Conservation (phyloP, 73 alveolate genomes). For the Tetrahymena thermophila region DNA sequence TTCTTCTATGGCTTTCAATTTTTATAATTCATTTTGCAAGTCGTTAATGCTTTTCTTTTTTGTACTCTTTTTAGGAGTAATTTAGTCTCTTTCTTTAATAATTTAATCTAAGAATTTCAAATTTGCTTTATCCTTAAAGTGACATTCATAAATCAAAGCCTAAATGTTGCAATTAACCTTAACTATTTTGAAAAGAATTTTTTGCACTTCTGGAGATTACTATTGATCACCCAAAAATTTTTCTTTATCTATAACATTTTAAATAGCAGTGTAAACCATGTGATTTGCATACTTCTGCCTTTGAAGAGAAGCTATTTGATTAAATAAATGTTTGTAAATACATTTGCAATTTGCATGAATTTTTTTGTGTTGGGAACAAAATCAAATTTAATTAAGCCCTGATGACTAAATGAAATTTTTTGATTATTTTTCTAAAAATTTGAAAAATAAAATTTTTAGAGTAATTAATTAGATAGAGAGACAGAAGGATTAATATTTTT, state of each 20-base stretch:
- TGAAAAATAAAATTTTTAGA: not conserved
- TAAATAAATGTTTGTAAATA: not conserved
- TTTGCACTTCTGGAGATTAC: not conserved
- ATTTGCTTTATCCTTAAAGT: not conserved
- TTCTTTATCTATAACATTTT: not conserved
- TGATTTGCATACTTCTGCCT: not conserved
- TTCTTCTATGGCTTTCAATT: not conserved
- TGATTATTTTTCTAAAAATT: not conserved
- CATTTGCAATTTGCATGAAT: not conserved
- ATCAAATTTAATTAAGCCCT: not conserved
- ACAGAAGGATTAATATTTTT: not conserved
- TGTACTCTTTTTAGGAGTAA: not conserved
- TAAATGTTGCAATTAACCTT: not conserved
- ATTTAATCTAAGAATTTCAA: not conserved
- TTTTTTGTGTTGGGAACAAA: not conserved
- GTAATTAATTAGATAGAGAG: not conserved
- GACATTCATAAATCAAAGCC: not conserved
- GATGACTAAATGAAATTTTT: not conserved
- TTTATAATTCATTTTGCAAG: not conserved
- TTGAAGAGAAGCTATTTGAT: not conserved
- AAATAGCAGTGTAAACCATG: not conserved
- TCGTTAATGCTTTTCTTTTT: not conserved
- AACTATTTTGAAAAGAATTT: not conserved
- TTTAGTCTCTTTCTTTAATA: not conserved
- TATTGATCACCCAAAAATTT: not conserved